These are phyloP conservation scores for Pouteria glomerata DNA, from an alignment of 148 eudicot genomes.

Conservation along the genomic window DNA sequence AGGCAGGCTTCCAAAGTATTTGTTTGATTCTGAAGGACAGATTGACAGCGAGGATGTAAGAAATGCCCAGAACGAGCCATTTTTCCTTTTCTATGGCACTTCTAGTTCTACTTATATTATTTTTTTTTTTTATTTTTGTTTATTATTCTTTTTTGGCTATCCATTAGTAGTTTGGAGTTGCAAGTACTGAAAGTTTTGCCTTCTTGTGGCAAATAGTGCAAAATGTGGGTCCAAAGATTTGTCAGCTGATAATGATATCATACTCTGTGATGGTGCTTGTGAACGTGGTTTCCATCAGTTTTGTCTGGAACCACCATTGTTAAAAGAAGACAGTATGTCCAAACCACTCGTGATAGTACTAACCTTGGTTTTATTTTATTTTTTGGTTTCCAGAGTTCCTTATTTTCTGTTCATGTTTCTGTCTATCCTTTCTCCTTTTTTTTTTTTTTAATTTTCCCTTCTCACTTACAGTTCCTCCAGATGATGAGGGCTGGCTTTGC, in stretches of 20 bases:
- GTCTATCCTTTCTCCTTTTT: background rate
- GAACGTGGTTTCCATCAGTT: slow-evolving; percentile 97
- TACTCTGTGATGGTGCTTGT: slow-evolving; percentile 91
- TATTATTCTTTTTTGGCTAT: no score
- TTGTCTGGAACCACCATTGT: slow-evolving; percentile 84
- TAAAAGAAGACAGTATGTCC: slow-evolving; percentile 72
- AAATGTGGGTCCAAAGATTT: slow-evolving; percentile 80
- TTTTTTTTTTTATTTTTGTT: background rate
- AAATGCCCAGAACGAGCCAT: background rate
- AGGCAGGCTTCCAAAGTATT: slow-evolving; percentile 71
- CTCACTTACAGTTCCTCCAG: slow-evolving; percentile 72
- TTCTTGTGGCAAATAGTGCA: slow-evolving; percentile 72
- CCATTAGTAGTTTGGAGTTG: background rate
- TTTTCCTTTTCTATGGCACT: slow-evolving; percentile 2
- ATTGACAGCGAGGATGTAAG: slow-evolving; percentile 98
- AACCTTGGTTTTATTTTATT: background rate
- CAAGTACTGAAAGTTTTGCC: background rate
- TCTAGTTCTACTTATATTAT: background rate
- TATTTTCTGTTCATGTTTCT: background rate
- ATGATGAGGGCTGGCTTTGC: slow-evolving; percentile 90
- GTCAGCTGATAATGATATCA: slow-evolving; percentile 65
- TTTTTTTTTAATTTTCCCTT: slow-evolving; percentile 1
- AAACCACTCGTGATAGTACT: slow-evolving; percentile 8
- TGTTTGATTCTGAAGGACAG: slow-evolving; percentile 74
- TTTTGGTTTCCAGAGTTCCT: background rate